Evolutionary conservation across 164 flowering plant genomes (phyloP), one percentile per base, ranked within the genome.

Genomic region (Brasenia schreberi): DNA sequence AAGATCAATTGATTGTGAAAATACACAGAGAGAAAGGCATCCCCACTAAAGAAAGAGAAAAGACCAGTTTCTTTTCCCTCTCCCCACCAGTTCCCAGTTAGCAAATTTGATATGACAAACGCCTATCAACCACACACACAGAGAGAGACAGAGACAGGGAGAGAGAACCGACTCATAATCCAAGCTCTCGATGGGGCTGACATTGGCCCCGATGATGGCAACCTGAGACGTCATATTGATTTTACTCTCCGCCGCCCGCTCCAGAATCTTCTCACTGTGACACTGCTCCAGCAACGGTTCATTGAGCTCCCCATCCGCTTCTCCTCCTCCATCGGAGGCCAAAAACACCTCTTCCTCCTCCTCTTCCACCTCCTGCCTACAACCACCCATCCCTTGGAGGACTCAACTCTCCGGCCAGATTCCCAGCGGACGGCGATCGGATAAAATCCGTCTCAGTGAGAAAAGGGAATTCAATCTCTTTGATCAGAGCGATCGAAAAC

Each of bases 171-270:
- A 87, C 97, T 91, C 97, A 69, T 91, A 92, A 65, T 92, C 96
- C 61, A 92, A 84, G 81, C 92, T 87, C 67, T 91, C 96, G 69
- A 91, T 89, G 14, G 92, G 97, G 77, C 83, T 86, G 69, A 84
- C 69, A 64, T 78, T 76, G 64, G 90, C 72, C 58, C 97, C 97
- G 53, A 91, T 87, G 56, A 91, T 75, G 45, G 97, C 97, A 12
- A 86, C 82, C 67, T 89, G 97, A 53, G 97, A 92, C 9, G 96
- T 80, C 52, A 70, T 71, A 69, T 87, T 87, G 5, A 65, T 44
- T 17, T 23, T 23, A 23, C 27, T 23, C 27, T 23, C 27, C 27
- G 27, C 65, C 19, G 27, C 27, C 27, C 27, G 27, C 27, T 23
- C 2, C 27, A 23, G 27, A 23, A 23, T 23, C 27, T 23, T 12